These are phyloP conservation scores for Colletotrichum eleusines DNA, from an alignment of 2,329 filamentous ascomycete species.

Conservation along the genomic window DNA sequence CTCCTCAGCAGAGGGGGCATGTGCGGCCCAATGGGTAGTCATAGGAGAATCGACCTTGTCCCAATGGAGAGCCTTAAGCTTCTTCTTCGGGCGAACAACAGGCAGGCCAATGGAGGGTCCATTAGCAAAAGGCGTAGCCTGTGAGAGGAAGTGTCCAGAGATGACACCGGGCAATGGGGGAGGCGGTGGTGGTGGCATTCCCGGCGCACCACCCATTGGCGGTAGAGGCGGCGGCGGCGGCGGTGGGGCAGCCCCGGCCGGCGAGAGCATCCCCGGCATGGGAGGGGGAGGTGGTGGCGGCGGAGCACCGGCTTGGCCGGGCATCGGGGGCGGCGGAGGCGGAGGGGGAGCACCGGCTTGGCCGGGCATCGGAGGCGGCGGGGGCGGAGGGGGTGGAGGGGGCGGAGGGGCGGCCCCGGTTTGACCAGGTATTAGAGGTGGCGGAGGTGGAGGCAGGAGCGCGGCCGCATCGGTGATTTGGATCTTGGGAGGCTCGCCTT, in stretches of 20 bases:
- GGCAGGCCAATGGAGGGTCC: constrained; percentile 75
- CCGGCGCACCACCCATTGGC: constrained; percentile 61
- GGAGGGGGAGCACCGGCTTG: constrained; percentile 51
- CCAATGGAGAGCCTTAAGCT: constrained; percentile 99
- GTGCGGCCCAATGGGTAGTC: constrained; percentile 91
- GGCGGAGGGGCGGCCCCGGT: constrained; percentile 46
- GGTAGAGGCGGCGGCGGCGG: constrained; percentile 64
- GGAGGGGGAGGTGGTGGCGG: constrained; percentile 53
- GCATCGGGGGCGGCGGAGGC: constrained; percentile 51
- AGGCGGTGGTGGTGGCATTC: constrained; percentile 61
- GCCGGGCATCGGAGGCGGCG: constrained; percentile 52
- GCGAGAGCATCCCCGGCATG: constrained; percentile 57
- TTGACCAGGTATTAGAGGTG: constrained; percentile 50
- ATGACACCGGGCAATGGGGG: constrained; percentile 70
- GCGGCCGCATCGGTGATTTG: constrained; percentile 62
- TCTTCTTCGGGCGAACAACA: constrained; percentile 94
- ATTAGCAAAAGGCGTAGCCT: constrained; percentile 65
- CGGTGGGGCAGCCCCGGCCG: constrained; percentile 57
- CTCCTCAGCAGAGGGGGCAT: constrained; percentile 86
- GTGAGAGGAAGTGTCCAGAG: constrained; percentile 81
- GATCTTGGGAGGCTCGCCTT: constrained; percentile 70
- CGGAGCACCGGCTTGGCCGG: constrained; percentile 47
- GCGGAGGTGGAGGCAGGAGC: constrained; percentile 54
- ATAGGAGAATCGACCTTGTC: constrained; percentile 96
- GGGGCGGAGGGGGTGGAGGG: constrained; percentile 57